Evolutionary conservation across 495 filamentous ascomycete genomes (phyloP).

Genomic region (Penicillium cinerascens): DNA sequence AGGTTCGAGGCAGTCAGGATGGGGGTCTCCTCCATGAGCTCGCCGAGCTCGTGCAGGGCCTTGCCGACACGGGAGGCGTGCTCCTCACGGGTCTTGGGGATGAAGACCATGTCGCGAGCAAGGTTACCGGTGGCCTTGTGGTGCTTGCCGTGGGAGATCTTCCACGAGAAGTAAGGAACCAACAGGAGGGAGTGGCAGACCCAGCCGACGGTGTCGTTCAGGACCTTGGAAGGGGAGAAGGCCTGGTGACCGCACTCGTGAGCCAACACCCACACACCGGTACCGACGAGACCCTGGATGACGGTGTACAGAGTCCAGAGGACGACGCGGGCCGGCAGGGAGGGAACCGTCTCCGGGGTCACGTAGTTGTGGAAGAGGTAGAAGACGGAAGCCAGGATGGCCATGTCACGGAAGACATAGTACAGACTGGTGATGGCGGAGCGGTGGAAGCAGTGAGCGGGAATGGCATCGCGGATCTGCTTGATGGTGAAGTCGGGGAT

Average conservation of each 20-base stretch:
- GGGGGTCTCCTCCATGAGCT: slow-evolving; percentile 92
- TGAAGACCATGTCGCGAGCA: slow-evolving; percentile 96
- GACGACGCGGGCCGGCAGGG: slow-evolving; percentile 39
- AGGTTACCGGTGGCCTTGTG: slow-evolving; percentile 95
- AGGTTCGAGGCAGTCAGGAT: slow-evolving; percentile 71
- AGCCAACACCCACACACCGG: slow-evolving; percentile 68
- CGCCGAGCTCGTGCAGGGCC: slow-evolving; percentile 71
- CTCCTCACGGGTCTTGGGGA: slow-evolving; percentile 77
- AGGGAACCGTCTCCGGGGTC: slow-evolving; percentile 60
- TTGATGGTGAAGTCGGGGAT: slow-evolving; percentile 71
- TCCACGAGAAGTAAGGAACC: slow-evolving; percentile 91
- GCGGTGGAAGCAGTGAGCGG: slow-evolving; percentile 63
- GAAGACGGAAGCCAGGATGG: slow-evolving; percentile 53
- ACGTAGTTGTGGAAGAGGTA: slow-evolving; percentile 63
- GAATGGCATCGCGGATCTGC: slow-evolving; percentile 61
- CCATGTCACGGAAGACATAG: slow-evolving; percentile 62
- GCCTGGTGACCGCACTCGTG: slow-evolving; percentile 76
- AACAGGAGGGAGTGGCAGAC: slow-evolving; percentile 76
- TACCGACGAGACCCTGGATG: slow-evolving; percentile 62
- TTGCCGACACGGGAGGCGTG: slow-evolving; percentile 68
- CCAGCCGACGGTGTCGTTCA: slow-evolving; percentile 88
- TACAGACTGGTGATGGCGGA: slow-evolving; percentile 55
- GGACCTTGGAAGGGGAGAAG: slow-evolving; percentile 72
- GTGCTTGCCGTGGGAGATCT: slow-evolving; percentile 89
- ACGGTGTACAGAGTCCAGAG: slow-evolving; percentile 62